Conservation (phyloP, 179 eudicot species). For the Patellifolia procumbens region DNA sequence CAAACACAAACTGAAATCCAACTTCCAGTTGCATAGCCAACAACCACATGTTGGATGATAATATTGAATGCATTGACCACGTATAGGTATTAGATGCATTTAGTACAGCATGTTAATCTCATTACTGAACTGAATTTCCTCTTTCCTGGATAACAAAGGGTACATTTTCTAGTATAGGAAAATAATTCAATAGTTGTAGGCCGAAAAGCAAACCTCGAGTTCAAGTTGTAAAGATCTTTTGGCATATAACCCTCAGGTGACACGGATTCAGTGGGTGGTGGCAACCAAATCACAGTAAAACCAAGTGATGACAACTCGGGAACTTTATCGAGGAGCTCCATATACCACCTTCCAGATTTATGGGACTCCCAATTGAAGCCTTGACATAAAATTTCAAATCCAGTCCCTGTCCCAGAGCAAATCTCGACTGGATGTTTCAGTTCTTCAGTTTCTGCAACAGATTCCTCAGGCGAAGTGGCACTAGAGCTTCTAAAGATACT, state of each 20-base stretch:
- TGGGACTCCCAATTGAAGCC: conserved; percentile 99
- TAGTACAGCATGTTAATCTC: background rate
- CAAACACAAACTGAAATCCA: background rate
- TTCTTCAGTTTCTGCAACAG: conserved; percentile 35
- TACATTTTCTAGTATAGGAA: background rate
- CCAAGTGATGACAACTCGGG: conserved; percentile 72
- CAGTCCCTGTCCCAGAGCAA: conserved; percentile 84
- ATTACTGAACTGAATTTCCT: background rate
- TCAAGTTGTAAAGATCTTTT: conserved; percentile 83
- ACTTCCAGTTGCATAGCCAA: background rate
- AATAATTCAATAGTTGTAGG: background rate
- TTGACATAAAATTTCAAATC: conserved; percentile 88
- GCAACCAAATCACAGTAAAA: conserved; percentile 88
- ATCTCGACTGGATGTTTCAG: conserved; percentile 38
- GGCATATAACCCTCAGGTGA: conserved; percentile 99
- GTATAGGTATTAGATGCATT: background rate
- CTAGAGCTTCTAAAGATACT: conserved; percentile 69
- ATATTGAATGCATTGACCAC: background rate
- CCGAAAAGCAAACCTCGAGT: conserved; percentile 64
- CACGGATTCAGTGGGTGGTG: conserved; percentile 97
- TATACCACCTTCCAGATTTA: conserved; percentile 90
- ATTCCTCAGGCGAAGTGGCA: conserved; percentile 48
- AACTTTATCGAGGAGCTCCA: conserved; percentile 71
- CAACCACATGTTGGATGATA: background rate
- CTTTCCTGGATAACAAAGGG: background rate